Evolutionary conservation across 164 flowering plant genomes (phyloP).

Genomic region (Taxillus chinensis): DNA sequence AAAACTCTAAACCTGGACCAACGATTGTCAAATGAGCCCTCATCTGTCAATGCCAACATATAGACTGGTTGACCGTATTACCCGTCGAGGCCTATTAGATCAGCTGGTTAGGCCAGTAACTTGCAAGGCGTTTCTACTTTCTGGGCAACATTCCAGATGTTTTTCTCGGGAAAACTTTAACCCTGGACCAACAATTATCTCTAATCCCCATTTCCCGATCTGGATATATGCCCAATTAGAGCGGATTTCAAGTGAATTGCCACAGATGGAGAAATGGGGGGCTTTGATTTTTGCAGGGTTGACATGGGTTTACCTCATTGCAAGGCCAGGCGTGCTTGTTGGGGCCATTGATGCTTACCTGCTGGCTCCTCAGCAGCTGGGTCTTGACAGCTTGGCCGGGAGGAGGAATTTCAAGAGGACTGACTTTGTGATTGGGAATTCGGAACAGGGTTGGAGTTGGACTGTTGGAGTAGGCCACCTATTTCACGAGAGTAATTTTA

Average conservation of each 20-base stretch:
- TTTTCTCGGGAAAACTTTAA: constrained; percentile 19
- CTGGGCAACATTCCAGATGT: constrained; percentile 29
- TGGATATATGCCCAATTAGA: constrained; percentile 43
- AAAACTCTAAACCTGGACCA: no score
- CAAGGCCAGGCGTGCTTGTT: constrained; percentile 87
- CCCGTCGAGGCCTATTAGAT: no score
- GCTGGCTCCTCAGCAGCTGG: constrained; percentile 76
- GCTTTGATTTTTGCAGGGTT: constrained; percentile 46
- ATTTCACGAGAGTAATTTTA: no score
- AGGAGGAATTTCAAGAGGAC: constrained; percentile 56
- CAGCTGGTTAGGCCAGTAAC: no score
- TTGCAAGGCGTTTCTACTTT: constrained; percentile 39
- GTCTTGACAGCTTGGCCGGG: constrained; percentile 52
- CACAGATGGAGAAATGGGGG: constrained; percentile 63
- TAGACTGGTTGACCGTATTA: no score
- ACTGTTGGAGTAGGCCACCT: no score
- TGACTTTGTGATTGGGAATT: constrained; percentile 64
- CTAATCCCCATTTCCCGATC: constrained; percentile 34
- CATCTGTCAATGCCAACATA: no score
- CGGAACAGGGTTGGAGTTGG: constrained; percentile 96
- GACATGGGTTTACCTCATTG: constrained; percentile 81
- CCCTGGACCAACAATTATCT: constrained; percentile 27
- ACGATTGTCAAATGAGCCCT: no score
- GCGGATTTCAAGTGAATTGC: constrained; percentile 31
- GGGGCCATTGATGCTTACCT: constrained; percentile 91